A percentile compares a stretch with the other conserved stretches of the same genome.
Evolutionary conservation across 2,329 filamentous ascomycete genomes (phyloP).

Genomic region (Annulohypoxylon truncatum): DNA sequence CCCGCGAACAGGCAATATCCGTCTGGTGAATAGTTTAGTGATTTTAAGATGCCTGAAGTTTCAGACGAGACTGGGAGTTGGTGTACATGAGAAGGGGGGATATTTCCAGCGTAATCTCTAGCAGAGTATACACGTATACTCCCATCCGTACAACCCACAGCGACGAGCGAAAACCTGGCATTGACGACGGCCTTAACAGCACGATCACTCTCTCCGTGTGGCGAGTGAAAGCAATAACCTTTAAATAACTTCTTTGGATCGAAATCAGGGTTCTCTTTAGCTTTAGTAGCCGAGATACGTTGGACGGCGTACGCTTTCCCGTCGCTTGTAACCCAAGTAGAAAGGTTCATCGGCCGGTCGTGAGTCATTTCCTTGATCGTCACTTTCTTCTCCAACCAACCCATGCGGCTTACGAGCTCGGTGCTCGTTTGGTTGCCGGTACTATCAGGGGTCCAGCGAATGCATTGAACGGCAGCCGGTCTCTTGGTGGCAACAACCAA

Average conservation of each 20-base stretch:
- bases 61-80: conserved; percentile 73
- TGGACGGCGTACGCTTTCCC: conserved; percentile 93
- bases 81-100: conserved; percentile 86
- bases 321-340: conserved; percentile 90
- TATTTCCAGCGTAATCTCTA: conserved; percentile 92
- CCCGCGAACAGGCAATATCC: conserved; percentile 96
- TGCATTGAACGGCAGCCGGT: conserved; percentile 95
- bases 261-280: conserved; percentile 56
- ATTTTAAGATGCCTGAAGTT: conserved; percentile 77
- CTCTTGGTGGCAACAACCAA: conserved; percentile 91
- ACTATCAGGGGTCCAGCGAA: conserved; percentile 90
- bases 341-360: conserved; percentile 95
- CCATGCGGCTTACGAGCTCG: conserved; percentile 87
- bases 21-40: conserved; percentile 89
- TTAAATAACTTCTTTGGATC: conserved; percentile 79
- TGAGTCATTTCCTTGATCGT: conserved; percentile 87
- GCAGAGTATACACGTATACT: conserved; percentile 90
- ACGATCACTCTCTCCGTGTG: conserved; percentile 67
- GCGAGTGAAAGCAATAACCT: conserved; percentile 89
- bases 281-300: conserved; percentile 62
- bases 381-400: conserved; percentile 83
- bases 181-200: conserved; percentile 87
- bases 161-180: conserved; percentile 92
- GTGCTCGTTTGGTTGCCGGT: conserved; percentile 88
- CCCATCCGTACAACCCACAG: conserved; percentile 83